Evolutionary conservation across 1,139 yeast species (phyloP), one percentile per base, ranked within the genome.

Genomic region (Debaryomyces subglobosus): DNA sequence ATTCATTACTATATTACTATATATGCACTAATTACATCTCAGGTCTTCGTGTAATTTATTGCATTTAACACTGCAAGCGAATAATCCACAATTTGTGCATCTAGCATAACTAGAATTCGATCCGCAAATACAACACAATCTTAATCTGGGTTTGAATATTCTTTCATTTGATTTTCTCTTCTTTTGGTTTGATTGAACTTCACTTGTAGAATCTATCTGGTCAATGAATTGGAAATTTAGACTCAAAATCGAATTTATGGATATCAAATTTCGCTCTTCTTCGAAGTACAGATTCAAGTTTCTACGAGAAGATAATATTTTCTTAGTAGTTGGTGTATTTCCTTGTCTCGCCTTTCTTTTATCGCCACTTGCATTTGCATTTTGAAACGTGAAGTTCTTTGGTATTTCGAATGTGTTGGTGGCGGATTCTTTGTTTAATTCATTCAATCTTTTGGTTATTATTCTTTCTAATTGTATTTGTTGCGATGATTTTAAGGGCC

Each of bases 231-330:
- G 77, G 57, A 64, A 75, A 55, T 72, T 74, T 38, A 70, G 64
- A 36, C 67, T 66, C 45, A 76, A 64, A 24, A 76, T 75, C 36
- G 77, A 63, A 53, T 76, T 76, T 36, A 75, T 65, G 12, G 77
- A 67, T 20, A 76, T 71, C 55, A 74, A 64, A 56, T 76, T 74
- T 38, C 78, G 61, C 50, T 76, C 81, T 55, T 76, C 80, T 59
- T 76, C 81, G 51, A 74, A 75, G 53, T 75, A 75, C 68, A 69
- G 73, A 49, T 72, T 74, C 57, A 76, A 66, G 56, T 75, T 76
- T 46, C 81, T 64, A 43, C 77, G 63, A 1, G 80, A 79, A 25
- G 79, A 72, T 39, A 76, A 56, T 25, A 76, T 74, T 49, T 67
- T 68, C 56, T 76, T 76, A 1, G 81, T 74, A 10, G 77, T 64